These are phyloP conservation scores for Mycena capillaripes DNA, from an alignment of 768 basidiomycete species.

Conservation along the genomic window DNA sequence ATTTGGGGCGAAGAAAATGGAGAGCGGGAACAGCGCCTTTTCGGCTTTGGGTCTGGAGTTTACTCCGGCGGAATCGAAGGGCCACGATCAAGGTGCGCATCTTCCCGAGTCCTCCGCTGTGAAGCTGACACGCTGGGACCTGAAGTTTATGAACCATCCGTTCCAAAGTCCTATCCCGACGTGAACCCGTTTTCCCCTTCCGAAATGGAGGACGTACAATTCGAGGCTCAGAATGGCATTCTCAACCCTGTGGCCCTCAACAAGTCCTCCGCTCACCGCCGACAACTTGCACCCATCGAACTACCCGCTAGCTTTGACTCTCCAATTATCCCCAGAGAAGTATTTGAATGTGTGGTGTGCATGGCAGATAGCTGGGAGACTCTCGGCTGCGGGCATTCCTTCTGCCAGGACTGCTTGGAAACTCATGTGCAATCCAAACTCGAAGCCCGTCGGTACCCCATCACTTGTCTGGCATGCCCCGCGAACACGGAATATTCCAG, in stretches of 20 bases:
- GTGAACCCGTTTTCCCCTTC: background rate
- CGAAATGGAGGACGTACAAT: background rate
- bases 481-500: background rate
- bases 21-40: no score
- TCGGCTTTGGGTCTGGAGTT: background rate
- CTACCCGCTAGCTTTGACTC: background rate
- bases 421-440: slow-evolving; percentile 1
- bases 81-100: background rate
- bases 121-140: no score
- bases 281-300: background rate
- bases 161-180: no score
- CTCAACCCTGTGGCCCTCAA: background rate
- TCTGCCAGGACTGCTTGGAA: background rate
- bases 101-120: no score
- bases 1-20: background rate
- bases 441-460: background rate
- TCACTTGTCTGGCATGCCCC: background rate
- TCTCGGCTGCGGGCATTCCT: background rate
- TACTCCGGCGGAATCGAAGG: background rate
- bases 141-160: no score
- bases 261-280: background rate
- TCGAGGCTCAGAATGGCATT: no score
- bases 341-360: background rate
- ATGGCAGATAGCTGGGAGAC: background rate
- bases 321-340: background rate